Conservation (phyloP, 306 rosid species). For the Oemleria cerasiformis region DNA sequence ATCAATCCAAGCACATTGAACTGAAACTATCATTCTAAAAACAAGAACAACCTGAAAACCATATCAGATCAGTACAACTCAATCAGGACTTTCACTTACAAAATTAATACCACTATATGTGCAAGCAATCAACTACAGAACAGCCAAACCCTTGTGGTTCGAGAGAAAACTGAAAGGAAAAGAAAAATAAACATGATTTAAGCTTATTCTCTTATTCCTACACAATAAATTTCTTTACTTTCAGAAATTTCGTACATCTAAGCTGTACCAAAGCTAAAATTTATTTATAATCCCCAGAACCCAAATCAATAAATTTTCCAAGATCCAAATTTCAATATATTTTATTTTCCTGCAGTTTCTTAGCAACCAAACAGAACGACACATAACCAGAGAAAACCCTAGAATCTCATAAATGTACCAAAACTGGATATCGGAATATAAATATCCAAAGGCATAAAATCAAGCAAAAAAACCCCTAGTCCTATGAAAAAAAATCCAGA, state of each 20-base stretch:
- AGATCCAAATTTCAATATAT: constrained; percentile 6
- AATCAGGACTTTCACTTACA: constrained; percentile 1
- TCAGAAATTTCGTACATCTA: constrained; percentile 1
- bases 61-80: constrained; percentile 7
- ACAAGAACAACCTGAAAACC: constrained; percentile 26
- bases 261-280: constrained; percentile 9
- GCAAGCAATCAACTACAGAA: constrained; percentile 7
- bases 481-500: background rate
- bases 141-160: background rate
- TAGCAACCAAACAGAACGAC: constrained; percentile 4
- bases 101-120: background rate
- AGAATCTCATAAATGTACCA: background rate
- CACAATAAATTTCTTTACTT: background rate
- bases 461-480: constrained; percentile 7
- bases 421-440: background rate
- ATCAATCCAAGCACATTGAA: constrained; percentile 20
- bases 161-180: background rate
- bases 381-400: constrained; percentile 5
- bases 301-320: constrained; percentile 1
- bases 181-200: background rate
- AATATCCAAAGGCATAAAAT: constrained; percentile 12
- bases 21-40: constrained; percentile 4
- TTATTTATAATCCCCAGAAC: background rate
- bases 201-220: background rate
- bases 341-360: constrained; percentile 3